Evolutionary conservation across 805 yeast species (phyloP).

Genomic region (Trichomonascus vanleenenianus): DNA sequence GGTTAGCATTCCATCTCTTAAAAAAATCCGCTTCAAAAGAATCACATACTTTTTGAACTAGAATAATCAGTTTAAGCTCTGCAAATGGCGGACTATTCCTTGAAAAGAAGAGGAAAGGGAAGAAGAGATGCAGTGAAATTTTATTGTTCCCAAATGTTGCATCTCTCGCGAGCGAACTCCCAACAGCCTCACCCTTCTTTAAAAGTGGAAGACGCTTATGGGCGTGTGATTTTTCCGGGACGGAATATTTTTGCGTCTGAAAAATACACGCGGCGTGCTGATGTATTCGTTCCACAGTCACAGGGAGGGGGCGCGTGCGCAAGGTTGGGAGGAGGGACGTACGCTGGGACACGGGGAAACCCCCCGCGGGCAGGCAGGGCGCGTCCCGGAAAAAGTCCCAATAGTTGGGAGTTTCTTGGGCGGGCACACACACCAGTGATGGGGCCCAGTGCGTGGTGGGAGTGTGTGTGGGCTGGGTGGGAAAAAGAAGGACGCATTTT

Average conservation of each 20-base stretch:
- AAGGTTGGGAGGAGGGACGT: too few relatives aligned
- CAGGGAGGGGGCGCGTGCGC: too few relatives aligned
- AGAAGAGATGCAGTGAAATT: background rate
- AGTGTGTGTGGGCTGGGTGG: too few relatives aligned
- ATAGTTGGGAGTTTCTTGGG: background rate
- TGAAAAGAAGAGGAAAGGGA: conserved; percentile 21
- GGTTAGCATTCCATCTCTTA: background rate
- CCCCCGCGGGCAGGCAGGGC: background rate
- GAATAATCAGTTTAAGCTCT: conserved; percentile 39
- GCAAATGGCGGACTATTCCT: conserved; percentile 73
- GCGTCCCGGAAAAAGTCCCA: background rate
- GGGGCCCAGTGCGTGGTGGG: too few relatives aligned
- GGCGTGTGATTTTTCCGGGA: too few relatives aligned
- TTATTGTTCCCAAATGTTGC: background rate
- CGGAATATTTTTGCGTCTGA: too few relatives aligned
- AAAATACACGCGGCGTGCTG: too few relatives aligned
- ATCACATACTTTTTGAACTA: conserved; percentile 17
- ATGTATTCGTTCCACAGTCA: too few relatives aligned
- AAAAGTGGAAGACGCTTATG: too few relatives aligned
- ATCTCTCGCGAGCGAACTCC: background rate
- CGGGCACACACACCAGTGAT: too few relatives aligned
- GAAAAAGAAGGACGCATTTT: background rate
- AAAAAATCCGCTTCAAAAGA: background rate
- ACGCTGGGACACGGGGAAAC: too few relatives aligned
- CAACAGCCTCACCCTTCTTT: background rate